Evolutionary conservation across 768 basidiomycete species (phyloP), one percentile per base, ranked within the genome.

Genomic region (Tulasnella sp.): DNA sequence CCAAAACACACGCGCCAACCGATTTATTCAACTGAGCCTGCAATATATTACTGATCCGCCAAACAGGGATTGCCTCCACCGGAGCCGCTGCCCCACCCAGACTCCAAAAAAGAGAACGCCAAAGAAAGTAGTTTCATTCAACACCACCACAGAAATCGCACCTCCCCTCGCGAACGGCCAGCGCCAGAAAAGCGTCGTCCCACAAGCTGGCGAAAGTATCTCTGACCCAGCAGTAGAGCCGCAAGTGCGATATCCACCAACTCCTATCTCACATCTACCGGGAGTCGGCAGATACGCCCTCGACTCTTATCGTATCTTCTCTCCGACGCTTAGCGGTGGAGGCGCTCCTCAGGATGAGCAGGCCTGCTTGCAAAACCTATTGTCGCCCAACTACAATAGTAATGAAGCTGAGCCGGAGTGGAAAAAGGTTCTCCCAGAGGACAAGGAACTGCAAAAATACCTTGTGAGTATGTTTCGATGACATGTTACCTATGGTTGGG

Each of bases 231-330:
- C 32, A 26, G 5, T 9, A 11, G 61, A 67, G 15, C 26, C 16
- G 5, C 29, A 6, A 1, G 26, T 13, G 5, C 32, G 82, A 61
- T 90, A 89, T 79, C 86, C 87, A 1, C 82, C 84, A 7, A 89
- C 88, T 13, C 84, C 87, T 15, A 84, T 90, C 75, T 88, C 89
- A 55, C 87, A 90, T 80, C 86, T 90, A 37, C 89, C 91, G 0
- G 92, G 92, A 0, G 86, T 90, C 0, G 92, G 93, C 0, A 84
- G 85, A 3, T 94, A 93, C 79, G 93, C 93, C 0, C 86, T 92
- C 0, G 92, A 93, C 82, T 92, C 91, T 5, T 92, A 92, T 81
- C 87, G 91, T 55, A 92, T 93, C 26, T 93, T 92, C 83, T 92
- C 80, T 37, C 78, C 81, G 40, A 61, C 81, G 0, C 61, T 82